Evolutionary conservation across 2,329 filamentous ascomycete species (phyloP), one percentile per base, ranked within the genome.

Genomic region (Pleomassaria siparia): DNA sequence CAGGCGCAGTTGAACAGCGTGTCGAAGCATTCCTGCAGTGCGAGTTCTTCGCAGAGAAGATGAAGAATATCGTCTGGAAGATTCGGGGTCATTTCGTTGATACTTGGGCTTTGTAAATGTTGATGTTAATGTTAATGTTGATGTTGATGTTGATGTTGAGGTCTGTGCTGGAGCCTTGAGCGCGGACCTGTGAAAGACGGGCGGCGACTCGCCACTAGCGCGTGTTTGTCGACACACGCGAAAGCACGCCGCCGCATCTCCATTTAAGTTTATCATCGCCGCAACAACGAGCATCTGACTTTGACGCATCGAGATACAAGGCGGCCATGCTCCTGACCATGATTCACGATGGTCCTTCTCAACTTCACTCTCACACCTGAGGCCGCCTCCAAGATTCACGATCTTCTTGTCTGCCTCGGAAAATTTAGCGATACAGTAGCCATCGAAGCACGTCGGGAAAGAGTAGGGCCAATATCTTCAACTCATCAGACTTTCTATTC

Each of bases 391-490:
- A 82, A 81, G 40, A 76, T 92, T 36, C 86, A 89, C 59, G 88
- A 91, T 68, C 80, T 84, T 20, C 79, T 92, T 47, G 76, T 83
- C 18, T 92, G 88, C 67, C 78, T 92, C 21, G 81, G 82, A 62
- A 90, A 89, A 69, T 91, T 92, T 73, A 88, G 85, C 66, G 88
- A 92, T 58, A 82, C 86, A 37, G 87, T 92, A 16, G 87, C 83
- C 21, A 77, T 92, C 32, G 88, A 91, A 68, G 86, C 86, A 26
- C 79, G 80, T 58, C 81, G 79, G 53, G 85, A 89, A 60, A 82
- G 80, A 66, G 87, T 87, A 70, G 44, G 69, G 62, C 47, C 32
- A 11, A 15, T 6, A 22, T 35, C 32, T 43, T 58, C 42, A 26
- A 47, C 41, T 52, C 48, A 40, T 45, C 46, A 25, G 36, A 42